Evolutionary conservation across 2,329 filamentous ascomycete genomes (phyloP), one percentile per base, ranked within the genome.

Genomic region (Penicillium hordei): DNA sequence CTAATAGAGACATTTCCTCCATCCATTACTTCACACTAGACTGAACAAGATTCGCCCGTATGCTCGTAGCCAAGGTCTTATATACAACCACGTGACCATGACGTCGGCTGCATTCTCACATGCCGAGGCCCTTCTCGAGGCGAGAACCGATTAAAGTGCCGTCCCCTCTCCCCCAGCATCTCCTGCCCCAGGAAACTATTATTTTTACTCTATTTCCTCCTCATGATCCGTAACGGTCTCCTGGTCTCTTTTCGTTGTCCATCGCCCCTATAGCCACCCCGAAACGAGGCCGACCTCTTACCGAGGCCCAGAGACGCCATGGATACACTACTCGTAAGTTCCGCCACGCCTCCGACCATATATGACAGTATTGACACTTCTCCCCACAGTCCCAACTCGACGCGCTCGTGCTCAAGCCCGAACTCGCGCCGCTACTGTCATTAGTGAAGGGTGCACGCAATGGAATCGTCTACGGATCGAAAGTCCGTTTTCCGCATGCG

Each of bases 401-500:
- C 79, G 83, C 84, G 66, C 82, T 96, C 56, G 81, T 93, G 65
- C 84, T 94, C 61, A 87, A 97, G 73, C 92, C 93, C 6, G 83
- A 86, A 65, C 90, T 96, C 78, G 91, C 94, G 69, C 91, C 94
- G 69, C 75, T 92, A 55, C 85, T 99, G 61, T 86, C 90, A 57
- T 82, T 99, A 65, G 75, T 96, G 75, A 99, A 99, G 83, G 91
- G 87, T 69, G 89, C 94, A 65, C 91, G 94, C 78, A 99, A 97
- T 86, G 94, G 94, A 75, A 88, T 93, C 65, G 91, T 99, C 62
- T 99, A 99, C 78, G 94, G 94, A 60, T 87, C 90, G 69, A 97
- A 97, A 85, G 91, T 99, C 76, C 93, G 94, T 63, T 97, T 99
- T 79, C 94, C 94, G 64, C 94, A 99, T 79, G 94, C 94, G 60